Base-by-base conservation (phyloP, 108 stramenopile genomes). In the Pseudonitzschia delicatissima region DNA sequence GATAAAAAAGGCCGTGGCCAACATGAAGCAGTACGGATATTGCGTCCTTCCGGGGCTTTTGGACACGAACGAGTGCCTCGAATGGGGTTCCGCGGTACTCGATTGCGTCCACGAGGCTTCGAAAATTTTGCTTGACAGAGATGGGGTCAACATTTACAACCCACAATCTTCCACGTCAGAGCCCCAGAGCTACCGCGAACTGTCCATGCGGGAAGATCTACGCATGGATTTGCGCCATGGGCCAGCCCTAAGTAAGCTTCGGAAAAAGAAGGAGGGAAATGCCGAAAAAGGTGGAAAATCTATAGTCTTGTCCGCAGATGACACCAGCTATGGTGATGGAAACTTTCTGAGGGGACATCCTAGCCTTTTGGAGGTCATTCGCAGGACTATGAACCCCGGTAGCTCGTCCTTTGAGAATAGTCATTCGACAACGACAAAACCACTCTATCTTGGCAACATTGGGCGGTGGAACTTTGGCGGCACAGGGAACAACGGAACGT, bases 401-500 rank as follows among this genome's bases (percentile, higher is more conserved):
- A 21, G 47, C n/a, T 23, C 20, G 21, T 18, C 21, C 20, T 3
- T 18, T 7, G 20, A 7, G 21, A 48, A 21, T 6, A 48, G 7
- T 1, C n/a, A n/a, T n/a, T n/a, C n/a, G n/a, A n/a, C n/a, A n/a
- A n/a, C n/a, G n/a, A n/a, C n/a, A n/a, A 42, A 42, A 42, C 29
- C 29, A 8, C 47, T 87, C 37, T 82, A 45, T 57, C 51, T 50
- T 48, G 95, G 92, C 3, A 93, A 93, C 59, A 84, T 90, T 59
- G 92, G 92, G 1, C 49, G 90, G 25, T 90, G 79, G 76, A 96
- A 96, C 57, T 96, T 96, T 70, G 84, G 73, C 55, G 88, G 88
- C n/a, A 47, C 59, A 0, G 95, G 95, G 18, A 88, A 90, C 32
- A 82, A 92, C 62, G 95, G 87, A n/a, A 73, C 80, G 17, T 87